These are phyloP conservation scores for Epichloe uncinata DNA, from an alignment of 2,329 filamentous ascomycete genomes.

Conservation along the genomic window DNA sequence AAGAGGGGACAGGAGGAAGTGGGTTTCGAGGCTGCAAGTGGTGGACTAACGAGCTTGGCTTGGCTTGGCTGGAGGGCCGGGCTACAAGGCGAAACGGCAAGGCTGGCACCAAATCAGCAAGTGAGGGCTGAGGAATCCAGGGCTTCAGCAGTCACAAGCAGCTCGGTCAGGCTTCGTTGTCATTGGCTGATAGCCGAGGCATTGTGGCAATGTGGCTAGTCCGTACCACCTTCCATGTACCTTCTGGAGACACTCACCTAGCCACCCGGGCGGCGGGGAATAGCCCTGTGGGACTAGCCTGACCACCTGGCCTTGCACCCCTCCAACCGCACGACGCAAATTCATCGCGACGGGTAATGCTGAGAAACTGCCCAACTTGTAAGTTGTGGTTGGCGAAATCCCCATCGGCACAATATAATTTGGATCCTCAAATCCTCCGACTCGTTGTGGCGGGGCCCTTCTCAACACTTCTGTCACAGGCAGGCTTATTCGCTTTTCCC, in stretches of 20 bases:
- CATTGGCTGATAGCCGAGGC: conserved; percentile 18
- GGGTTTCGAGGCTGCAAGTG: conserved; percentile 5
- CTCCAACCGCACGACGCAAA: background rate
- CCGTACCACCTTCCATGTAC: background rate
- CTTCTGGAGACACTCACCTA: background rate
- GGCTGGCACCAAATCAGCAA: background rate
- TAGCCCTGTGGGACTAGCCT: background rate
- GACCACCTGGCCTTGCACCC: background rate
- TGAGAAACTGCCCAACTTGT: too few species aligned
- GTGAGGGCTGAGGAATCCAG: background rate
- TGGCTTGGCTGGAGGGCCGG: background rate
- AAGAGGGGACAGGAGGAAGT: conserved; percentile 3
- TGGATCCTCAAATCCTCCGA: too few species aligned
- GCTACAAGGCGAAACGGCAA: background rate
- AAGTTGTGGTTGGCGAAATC: too few species aligned
- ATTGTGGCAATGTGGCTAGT: too few species aligned
- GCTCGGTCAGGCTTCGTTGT: background rate
- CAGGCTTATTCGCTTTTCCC: too few species aligned
- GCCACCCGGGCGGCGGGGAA: background rate
- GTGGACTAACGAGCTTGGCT: background rate
- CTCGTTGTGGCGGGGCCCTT: too few species aligned
- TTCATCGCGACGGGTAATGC: too few species aligned
- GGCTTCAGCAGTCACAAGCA: too few species aligned
- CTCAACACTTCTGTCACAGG: too few species aligned
- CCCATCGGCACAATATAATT: too few species aligned